These are phyloP conservation scores for Aspergillus fructus DNA, from an alignment of 2,329 filamentous ascomycete species.

Conservation along the genomic window DNA sequence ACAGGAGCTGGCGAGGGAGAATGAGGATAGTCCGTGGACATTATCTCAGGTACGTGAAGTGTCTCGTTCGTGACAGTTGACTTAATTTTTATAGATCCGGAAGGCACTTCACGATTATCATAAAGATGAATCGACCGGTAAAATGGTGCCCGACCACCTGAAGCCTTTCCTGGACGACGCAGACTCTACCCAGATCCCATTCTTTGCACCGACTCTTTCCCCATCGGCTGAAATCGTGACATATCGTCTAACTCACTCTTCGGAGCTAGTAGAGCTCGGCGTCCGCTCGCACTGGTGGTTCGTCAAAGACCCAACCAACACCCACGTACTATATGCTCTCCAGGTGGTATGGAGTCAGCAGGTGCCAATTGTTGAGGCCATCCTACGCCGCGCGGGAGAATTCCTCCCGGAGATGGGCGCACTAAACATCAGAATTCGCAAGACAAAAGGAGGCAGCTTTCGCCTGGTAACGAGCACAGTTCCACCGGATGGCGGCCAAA, in stretches of 20 bases:
- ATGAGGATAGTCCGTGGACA: slow-evolving; percentile 6
- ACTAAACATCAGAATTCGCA: slow-evolving; percentile 14
- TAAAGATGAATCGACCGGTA: not conserved
- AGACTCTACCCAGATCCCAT: slow-evolving; percentile 3
- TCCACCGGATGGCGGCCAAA: slow-evolving; percentile 9
- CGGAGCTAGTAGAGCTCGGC: slow-evolving; percentile 15
- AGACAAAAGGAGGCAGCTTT: slow-evolving; percentile 15
- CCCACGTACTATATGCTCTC: slow-evolving; percentile 16
- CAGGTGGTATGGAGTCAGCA: slow-evolving; percentile 18
- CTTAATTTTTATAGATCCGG: not conserved
- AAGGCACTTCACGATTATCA: slow-evolving; percentile 9
- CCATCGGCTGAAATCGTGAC: slow-evolving; percentile 3
- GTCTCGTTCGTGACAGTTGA: not conserved
- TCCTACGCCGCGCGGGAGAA: slow-evolving; percentile 18
- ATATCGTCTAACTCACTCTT: slow-evolving; percentile 18
- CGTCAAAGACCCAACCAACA: slow-evolving; percentile 20
- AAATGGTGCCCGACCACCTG: not conserved
- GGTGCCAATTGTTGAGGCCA: slow-evolving; percentile 15
- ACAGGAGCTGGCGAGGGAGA: slow-evolving; percentile 7
- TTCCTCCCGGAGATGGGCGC: slow-evolving; percentile 18
- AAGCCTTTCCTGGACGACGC: not conserved
- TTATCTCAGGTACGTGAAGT: slow-evolving; percentile 9
- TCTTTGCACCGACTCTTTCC: not conserved
- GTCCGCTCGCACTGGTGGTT: slow-evolving; percentile 19
- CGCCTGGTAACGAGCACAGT: slow-evolving; percentile 14